Evolutionary conservation across 352 stramenopile genomes (phyloP), one percentile per base, ranked within the genome.

Genomic region (Globisporangium okanoganense): DNA sequence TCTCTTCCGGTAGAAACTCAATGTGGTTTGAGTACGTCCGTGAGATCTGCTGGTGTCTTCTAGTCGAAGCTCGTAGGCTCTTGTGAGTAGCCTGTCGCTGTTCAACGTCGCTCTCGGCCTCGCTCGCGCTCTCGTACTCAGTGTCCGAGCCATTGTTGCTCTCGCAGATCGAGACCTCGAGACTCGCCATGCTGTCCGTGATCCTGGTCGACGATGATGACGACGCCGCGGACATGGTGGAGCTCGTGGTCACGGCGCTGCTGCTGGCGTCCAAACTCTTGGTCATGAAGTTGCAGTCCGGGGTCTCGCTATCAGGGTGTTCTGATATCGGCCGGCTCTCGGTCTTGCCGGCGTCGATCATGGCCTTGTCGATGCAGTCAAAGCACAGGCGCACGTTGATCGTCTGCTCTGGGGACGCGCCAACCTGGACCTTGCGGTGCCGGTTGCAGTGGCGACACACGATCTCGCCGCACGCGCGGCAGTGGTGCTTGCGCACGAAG

Each of bases 401-500:
- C 6, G 47, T 50, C 40, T 53, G 60, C 61, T 76, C 70, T 25
- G 80, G 44, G 0, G 60, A 66, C 6, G 62, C 36, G 0, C 65
- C 70, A 7, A 79, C 70, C 20, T 72, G 69, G 6, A 94, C 82
- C 22, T 73, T 71, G 38, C 82, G 75, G 41, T 82, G 75, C 8
- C 72, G 67, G 44, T 88, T 90, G 71, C 87, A 96, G 14, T 67
- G 73, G 55, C 73, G 82, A 61, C 87, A 96, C 16, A 94, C 77
- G 24, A 96, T 71, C 29, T 93, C 84, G 12, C 85, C 86, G 36
- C 87, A 96, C 0, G 69, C 81, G 35, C 84, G 85, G 52, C 87
- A 96, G 62, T 96, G 83, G 50, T 90, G 82, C 61, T 89, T 87
- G 36, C 88, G 69, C 27, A 73, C 76, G 47, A 96, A 92, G 0